Evolutionary conservation across 345 rosid species (phyloP).

Genomic region (Noccaea bulbosa): DNA sequence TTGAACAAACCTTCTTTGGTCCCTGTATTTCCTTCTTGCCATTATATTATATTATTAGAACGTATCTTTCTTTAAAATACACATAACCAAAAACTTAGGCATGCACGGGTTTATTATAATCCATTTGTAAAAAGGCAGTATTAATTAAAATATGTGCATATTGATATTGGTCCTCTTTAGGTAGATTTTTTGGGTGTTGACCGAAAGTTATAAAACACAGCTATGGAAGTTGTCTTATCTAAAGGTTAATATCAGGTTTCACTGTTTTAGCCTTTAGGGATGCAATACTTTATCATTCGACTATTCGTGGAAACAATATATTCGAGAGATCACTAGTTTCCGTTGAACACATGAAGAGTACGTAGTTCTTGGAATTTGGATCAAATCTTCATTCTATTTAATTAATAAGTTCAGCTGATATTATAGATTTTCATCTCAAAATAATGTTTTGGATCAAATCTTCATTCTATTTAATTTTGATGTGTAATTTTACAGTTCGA

Average conservation of each 20-base stretch:
- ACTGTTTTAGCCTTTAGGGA: slow-evolving; percentile 5
- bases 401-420: not conserved
- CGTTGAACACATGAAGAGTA: not conserved
- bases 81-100: slow-evolving; percentile 26
- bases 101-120: slow-evolving; percentile 34
- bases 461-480: too few relatives aligned
- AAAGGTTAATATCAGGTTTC: not conserved
- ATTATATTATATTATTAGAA: slow-evolving; percentile 12
- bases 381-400: not conserved
- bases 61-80: slow-evolving; percentile 21
- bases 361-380: not conserved
- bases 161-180: slow-evolving; percentile 23
- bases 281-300: slow-evolving; percentile 20
- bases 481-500: slow-evolving; percentile 3
- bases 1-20: slow-evolving; percentile 14
- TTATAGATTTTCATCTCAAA: not conserved
- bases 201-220: not conserved
- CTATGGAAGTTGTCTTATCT: not conserved
- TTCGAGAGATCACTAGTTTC: slow-evolving; percentile 8
- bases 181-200: slow-evolving; percentile 25
- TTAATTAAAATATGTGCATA: slow-evolving; percentile 7
- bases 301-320: slow-evolving; percentile 16
- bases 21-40: not conserved
- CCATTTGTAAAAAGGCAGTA: slow-evolving; percentile 21
- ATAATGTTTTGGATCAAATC: too few relatives aligned